Percentiles rank a stretch among this genome's conserved stretches.
These are phyloP conservation scores for Coleophoma crateriformis DNA, from an alignment of 2,329 filamentous ascomycete genomes.

Conservation along the genomic window DNA sequence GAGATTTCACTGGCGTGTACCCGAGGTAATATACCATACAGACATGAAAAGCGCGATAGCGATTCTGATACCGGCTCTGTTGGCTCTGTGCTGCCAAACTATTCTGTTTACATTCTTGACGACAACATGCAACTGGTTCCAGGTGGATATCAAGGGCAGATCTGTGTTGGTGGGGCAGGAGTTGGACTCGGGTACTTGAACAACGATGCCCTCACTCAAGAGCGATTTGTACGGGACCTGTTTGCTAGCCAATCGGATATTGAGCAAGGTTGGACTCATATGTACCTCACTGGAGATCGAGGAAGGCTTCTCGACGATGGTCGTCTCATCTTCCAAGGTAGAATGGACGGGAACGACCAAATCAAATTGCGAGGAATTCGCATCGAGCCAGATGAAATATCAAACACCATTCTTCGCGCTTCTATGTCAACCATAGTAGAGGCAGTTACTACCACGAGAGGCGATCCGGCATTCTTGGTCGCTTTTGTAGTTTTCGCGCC, in stretches of 20 bases:
- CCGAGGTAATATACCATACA: not conserved
- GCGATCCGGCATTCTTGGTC: constrained; percentile 23
- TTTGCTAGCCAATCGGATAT: constrained; percentile 3
- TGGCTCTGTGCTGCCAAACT: constrained; percentile 1
- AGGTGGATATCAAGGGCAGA: constrained; percentile 33
- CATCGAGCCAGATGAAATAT: constrained; percentile 39
- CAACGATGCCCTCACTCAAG: constrained; percentile 8
- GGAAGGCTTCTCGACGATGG: constrained; percentile 26
- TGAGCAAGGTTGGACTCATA: constrained; percentile 3
- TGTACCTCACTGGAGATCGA: constrained; percentile 11
- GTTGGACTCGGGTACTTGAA: constrained; percentile 29
- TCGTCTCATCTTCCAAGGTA: constrained; percentile 22
- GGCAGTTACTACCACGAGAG: constrained; percentile 19
- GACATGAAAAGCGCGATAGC: not conserved
- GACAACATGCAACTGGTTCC: constrained; percentile 27
- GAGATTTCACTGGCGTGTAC: not conserved
- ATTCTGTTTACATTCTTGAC: constrained; percentile 32
- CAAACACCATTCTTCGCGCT: constrained; percentile 21
- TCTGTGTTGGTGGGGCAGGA: constrained; percentile 31
- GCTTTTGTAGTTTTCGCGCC: constrained; percentile 27
- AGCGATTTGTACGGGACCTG: constrained; percentile 6
- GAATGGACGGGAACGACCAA: constrained; percentile 27
- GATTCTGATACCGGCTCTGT: not conserved
- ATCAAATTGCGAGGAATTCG: constrained; percentile 32
- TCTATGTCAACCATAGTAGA: constrained; percentile 18